Evolutionary conservation across 306 rosid species (phyloP).

Genomic region (Sophora flavescens): DNA sequence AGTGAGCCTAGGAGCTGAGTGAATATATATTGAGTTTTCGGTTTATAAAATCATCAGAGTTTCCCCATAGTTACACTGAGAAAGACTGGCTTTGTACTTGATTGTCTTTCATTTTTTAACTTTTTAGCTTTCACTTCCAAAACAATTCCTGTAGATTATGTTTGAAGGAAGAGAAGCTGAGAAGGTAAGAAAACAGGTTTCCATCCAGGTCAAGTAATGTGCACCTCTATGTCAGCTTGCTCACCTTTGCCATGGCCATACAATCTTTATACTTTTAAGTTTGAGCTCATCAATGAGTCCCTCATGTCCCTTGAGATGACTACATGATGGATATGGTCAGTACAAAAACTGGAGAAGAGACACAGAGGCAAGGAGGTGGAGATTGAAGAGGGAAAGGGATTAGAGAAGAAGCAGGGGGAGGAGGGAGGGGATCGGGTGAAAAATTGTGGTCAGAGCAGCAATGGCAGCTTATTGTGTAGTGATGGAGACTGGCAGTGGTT

Average conservation of each 20-base stretch:
- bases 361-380: not conserved
- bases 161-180: not conserved
- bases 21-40: not conserved
- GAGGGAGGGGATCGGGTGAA: not conserved
- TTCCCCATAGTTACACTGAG: not conserved
- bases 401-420: not conserved
- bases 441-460: not conserved
- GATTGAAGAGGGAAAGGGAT: not conserved
- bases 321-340: not conserved
- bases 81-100: not conserved
- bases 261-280: not conserved
- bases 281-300: not conserved
- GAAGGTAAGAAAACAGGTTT: not conserved
- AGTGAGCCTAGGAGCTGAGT: too few species aligned
- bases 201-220: not conserved
- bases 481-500: slow-evolving; percentile 10
- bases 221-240: not conserved
- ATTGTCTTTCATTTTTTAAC: not conserved
- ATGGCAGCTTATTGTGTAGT: not conserved
- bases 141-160: slow-evolving; percentile 5
- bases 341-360: not conserved
- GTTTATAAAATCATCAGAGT: slow-evolving; percentile 1
- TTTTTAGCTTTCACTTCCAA: slow-evolving; percentile 29
- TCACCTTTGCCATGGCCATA: not conserved
- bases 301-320: slow-evolving; percentile 11